phyloP scores from a whole-genome alignment of 768 basidiomycete species.

The Suillus sp. region DNA sequence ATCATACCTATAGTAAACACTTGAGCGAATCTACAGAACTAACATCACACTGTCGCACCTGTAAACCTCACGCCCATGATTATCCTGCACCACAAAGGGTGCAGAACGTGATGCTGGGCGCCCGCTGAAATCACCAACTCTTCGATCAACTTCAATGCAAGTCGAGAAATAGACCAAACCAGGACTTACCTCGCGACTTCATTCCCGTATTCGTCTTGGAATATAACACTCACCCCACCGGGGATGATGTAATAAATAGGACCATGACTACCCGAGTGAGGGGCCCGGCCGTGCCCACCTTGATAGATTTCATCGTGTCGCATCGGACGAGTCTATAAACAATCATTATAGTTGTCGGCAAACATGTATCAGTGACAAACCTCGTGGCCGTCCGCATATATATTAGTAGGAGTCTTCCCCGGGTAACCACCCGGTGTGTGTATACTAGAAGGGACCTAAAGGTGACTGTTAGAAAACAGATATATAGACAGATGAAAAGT shows the following conservation, averaged over 20 bases:
- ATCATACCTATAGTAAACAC: slow-evolving; percentile 27
- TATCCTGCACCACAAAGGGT: slow-evolving; percentile 61
- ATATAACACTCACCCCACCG: slow-evolving; percentile 63
- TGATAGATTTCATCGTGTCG: slow-evolving; percentile 25
- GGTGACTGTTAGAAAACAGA: slow-evolving; percentile 18
- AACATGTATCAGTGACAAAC: slow-evolving; percentile 18
- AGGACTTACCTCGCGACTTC: slow-evolving; percentile 58
- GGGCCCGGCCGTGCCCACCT: slow-evolving; percentile 24
- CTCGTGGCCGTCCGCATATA: slow-evolving; percentile 29
- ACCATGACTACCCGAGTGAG: slow-evolving; percentile 25
- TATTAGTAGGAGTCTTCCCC: slow-evolving; percentile 32
- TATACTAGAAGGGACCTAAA: slow-evolving; percentile 18
- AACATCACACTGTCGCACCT: slow-evolving; percentile 38
- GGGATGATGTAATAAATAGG: slow-evolving; percentile 66
- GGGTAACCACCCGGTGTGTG: slow-evolving; percentile 10
- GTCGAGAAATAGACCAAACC: not conserved
- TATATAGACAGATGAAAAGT: not conserved
- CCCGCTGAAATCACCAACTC: slow-evolving; percentile 54
- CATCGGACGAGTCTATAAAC: slow-evolving; percentile 26
- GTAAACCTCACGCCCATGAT: slow-evolving; percentile 58
- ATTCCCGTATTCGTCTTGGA: slow-evolving; percentile 65
- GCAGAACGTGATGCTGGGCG: slow-evolving; percentile 33
- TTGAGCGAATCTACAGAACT: not conserved
- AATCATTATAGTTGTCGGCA: not conserved
- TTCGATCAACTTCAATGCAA: slow-evolving; percentile 22